Evolutionary conservation across 2,329 filamentous ascomycete species (phyloP).

Genomic region (Aspergillus ibericus): DNA sequence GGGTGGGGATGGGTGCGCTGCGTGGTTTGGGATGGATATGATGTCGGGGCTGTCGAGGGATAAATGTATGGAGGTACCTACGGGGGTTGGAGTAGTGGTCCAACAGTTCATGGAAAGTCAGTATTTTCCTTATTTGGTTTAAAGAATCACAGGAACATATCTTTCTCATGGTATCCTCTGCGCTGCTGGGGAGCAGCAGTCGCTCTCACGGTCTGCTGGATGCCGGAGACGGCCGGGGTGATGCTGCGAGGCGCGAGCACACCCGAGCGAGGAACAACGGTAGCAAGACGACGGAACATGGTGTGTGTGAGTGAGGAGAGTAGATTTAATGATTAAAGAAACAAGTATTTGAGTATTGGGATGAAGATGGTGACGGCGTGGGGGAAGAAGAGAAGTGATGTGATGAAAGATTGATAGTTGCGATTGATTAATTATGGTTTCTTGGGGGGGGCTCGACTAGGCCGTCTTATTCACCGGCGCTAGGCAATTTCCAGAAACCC

Average conservation of each 20-base stretch:
- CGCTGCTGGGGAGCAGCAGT: conserved; percentile 37
- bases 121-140: conserved; percentile 8
- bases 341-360: too few species aligned
- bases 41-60: background rate
- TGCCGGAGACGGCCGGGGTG: conserved; percentile 48
- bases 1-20: background rate
- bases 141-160: conserved; percentile 43
- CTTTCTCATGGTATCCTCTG: conserved; percentile 66
- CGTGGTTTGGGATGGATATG: background rate
- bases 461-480: conserved; percentile 5
- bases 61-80: conserved; percentile 33
- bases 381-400: background rate
- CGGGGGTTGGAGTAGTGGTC: conserved; percentile 81
- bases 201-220: conserved; percentile 42
- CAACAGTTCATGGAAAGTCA: conserved; percentile 52
- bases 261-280: conserved; percentile 54
- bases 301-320: conserved; percentile 16
- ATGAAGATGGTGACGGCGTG: conserved; percentile 17
- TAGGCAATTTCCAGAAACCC: conserved; percentile 13
- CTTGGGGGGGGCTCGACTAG: conserved; percentile 4
- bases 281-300: conserved; percentile 61
- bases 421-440: conserved; percentile 17
- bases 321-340: conserved; percentile 21
- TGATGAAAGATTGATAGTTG: conserved; percentile 9
- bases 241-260: conserved; percentile 49